Conservation (phyloP, 768 basidiomycete species). For the Cyathus striatus region DNA sequence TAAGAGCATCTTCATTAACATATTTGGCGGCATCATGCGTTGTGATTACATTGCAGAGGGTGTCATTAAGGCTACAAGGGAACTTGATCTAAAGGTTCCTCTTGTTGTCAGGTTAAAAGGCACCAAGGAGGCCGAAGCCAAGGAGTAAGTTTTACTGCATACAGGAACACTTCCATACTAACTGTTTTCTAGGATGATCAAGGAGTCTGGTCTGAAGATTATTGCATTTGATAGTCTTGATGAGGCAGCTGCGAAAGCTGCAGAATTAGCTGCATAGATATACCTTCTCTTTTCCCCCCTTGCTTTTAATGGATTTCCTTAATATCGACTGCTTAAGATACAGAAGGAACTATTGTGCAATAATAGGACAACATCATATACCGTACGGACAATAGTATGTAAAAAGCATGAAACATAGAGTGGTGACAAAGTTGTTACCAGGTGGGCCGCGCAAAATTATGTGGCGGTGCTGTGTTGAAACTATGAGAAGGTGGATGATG, state of each 20-base stretch:
- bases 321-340: neutral
- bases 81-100: constrained; percentile 80
- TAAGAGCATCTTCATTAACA: constrained; percentile 98
- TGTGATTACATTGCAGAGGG: constrained; percentile 98
- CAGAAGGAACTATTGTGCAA: constrained; percentile 9
- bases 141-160: constrained; percentile 57
- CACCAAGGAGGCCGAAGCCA: constrained; percentile 94
- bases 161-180: neutral
- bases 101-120: constrained; percentile 94
- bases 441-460: constrained; percentile 32
- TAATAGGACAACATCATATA: constrained; percentile 34
- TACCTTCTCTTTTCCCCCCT: constrained; percentile 7
- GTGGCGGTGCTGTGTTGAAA: constrained; percentile 36
- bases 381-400: constrained; percentile 24
- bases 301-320: constrained; percentile 5
- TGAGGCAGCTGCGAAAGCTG: constrained; percentile 82
- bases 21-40: constrained; percentile 98
- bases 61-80: constrained; percentile 96
- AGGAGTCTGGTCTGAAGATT: constrained; percentile 88
- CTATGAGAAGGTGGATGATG: constrained; percentile 24
- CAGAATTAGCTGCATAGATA: constrained; percentile 56
- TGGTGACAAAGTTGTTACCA: constrained; percentile 35
- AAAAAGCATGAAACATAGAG: constrained; percentile 15
- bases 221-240: constrained; percentile 91
- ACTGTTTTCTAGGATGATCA: constrained; percentile 71